phyloP scores from a whole-genome alignment of 2,329 filamentous ascomycete genomes.

The Microdochium trichocladiopsis region DNA sequence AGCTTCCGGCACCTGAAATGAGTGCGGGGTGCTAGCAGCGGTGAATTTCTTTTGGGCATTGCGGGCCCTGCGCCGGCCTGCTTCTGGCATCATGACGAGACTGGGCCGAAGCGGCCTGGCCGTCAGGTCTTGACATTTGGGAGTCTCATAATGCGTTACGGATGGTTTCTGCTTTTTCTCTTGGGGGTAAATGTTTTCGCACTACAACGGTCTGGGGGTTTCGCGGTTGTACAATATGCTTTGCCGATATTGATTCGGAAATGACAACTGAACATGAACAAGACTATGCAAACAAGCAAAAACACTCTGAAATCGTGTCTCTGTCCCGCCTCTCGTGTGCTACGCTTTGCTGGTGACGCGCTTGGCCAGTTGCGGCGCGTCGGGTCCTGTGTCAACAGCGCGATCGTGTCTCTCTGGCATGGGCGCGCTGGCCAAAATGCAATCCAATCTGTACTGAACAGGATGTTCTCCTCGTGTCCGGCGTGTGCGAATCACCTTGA shows the following conservation, averaged over 20 bases:
- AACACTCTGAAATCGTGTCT: neutral
- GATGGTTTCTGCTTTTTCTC: constrained; percentile 56
- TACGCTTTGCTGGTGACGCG: no score
- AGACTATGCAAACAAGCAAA: constrained; percentile 6
- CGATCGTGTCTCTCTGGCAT: no score
- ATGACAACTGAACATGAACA: constrained; percentile 56
- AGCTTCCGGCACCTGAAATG: constrained; percentile 29
- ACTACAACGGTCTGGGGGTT: constrained; percentile 56
- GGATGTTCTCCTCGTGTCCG: no score
- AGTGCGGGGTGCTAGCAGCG: constrained; percentile 17
- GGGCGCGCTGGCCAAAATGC: no score
- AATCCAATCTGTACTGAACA: no score
- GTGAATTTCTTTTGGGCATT: constrained; percentile 47
- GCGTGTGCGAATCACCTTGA: no score
- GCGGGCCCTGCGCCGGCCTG: constrained; percentile 49
- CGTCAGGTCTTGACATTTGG: constrained; percentile 33
- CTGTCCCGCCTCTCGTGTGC: neutral
- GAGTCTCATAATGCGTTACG: constrained; percentile 68
- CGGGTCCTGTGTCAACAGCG: no score
- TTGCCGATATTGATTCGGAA: constrained; percentile 57
- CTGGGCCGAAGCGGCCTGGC: constrained; percentile 26
- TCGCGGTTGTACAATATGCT: constrained; percentile 65
- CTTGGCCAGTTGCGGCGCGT: no score
- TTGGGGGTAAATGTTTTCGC: constrained; percentile 59
- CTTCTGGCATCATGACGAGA: constrained; percentile 52